phyloP scores from a whole-genome alignment of 805 yeast genomes.

The Nakazawaea populi region DNA sequence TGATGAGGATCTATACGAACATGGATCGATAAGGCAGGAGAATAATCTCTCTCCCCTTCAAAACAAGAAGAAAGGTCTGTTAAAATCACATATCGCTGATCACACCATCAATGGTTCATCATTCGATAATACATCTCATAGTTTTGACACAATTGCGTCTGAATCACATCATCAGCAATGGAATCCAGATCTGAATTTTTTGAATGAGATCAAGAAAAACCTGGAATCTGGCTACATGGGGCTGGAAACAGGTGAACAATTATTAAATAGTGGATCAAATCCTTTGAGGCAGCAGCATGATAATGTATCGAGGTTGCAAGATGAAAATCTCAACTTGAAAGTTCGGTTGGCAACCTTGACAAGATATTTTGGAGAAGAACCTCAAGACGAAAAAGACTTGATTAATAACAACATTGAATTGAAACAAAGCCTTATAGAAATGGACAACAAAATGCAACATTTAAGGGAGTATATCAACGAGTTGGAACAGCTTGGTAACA shows the following conservation, averaged over 20 bases:
- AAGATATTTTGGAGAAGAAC: slow-evolving; percentile 33
- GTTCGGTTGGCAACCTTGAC: slow-evolving; percentile 35
- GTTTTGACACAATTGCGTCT: slow-evolving; percentile 12
- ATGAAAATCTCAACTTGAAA: slow-evolving; percentile 38
- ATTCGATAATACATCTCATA: slow-evolving; percentile 19
- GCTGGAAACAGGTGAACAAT: slow-evolving; percentile 14
- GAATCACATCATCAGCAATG: neutral
- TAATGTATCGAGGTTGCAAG: slow-evolving; percentile 22
- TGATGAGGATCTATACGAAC: slow-evolving; percentile 5
- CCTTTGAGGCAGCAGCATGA: slow-evolving; percentile 19
- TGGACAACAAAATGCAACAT: slow-evolving; percentile 5
- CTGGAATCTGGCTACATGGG: slow-evolving; percentile 8
- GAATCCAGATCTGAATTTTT: slow-evolving; percentile 2
- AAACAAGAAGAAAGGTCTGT: neutral
- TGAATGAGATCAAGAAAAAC: slow-evolving; percentile 1
- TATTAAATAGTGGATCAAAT: slow-evolving; percentile 12
- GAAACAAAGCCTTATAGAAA: slow-evolving; percentile 20
- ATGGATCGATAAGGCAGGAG: neutral
- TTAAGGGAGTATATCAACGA: slow-evolving; percentile 3
- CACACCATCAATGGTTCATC: slow-evolving; percentile 13
- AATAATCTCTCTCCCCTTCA: slow-evolving; percentile 5
- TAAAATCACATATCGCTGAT: neutral
- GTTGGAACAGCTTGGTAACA: slow-evolving; percentile 1
- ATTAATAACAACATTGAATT: slow-evolving; percentile 30
- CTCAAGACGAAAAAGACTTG: slow-evolving; percentile 31